These are phyloP conservation scores for Penicillium sp. DNA, from an alignment of 2,329 filamentous ascomycete genomes.

Conservation along the genomic window DNA sequence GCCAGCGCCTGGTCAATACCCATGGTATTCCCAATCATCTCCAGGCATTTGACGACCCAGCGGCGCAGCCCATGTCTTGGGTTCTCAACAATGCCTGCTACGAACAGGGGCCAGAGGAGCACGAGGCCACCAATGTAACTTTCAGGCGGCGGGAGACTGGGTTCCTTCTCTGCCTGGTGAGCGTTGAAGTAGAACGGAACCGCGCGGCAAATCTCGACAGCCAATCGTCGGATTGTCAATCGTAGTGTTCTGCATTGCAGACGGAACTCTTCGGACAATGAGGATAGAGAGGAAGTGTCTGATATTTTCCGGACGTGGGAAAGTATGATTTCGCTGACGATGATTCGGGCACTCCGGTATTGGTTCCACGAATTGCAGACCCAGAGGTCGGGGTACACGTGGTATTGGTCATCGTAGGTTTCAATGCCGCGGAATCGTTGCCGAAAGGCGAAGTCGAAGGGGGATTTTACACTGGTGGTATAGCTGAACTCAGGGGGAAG, in stretches of 20 bases:
- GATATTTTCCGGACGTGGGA: constrained; percentile 29
- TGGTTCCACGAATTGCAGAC: constrained; percentile 57
- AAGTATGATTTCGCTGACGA: constrained; percentile 51
- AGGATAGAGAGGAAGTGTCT: constrained; percentile 17
- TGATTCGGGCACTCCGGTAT: constrained; percentile 57
- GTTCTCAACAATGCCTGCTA: constrained; percentile 35
- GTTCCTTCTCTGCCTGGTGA: constrained; percentile 13
- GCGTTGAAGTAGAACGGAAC: constrained; percentile 37
- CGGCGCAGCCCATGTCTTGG: constrained; percentile 25
- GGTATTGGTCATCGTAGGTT: constrained; percentile 51
- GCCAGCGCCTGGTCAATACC: constrained; percentile 40
- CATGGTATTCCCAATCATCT: constrained; percentile 34
- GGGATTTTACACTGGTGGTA: constrained; percentile 22
- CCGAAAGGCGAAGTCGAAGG: constrained; percentile 37
- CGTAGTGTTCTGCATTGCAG: constrained; percentile 31
- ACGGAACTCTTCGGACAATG: constrained; percentile 30
- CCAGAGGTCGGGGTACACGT: constrained; percentile 55
- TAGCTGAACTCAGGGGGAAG: constrained; percentile 31
- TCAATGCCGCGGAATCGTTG: constrained; percentile 24
- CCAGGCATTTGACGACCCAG: constrained; percentile 34
- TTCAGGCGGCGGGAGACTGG: constrained; percentile 22
- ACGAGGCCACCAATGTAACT: constrained; percentile 34
- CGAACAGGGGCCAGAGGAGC: constrained; percentile 39
- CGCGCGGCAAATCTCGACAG: constrained; percentile 38
- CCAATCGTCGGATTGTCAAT: constrained; percentile 28